These are phyloP conservation scores for Fusarium nurragi DNA, from an alignment of 2,329 filamentous ascomycete species.

Conservation along the genomic window DNA sequence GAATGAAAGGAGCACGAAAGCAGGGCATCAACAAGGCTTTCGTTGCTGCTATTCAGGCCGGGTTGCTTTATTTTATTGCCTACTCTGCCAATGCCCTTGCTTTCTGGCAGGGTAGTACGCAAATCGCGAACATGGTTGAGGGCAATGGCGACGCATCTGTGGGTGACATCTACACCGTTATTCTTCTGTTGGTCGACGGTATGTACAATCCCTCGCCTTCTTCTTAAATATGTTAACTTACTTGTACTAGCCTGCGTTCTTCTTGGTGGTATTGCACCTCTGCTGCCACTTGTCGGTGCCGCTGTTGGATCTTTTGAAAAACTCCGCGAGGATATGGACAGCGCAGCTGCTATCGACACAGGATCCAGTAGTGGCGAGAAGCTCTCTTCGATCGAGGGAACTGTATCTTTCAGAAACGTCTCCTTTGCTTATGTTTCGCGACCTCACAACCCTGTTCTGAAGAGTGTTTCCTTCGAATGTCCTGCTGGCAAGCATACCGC, in stretches of 20 bases:
- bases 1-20: slow-evolving; percentile 59
- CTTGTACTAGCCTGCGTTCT: slow-evolving; percentile 63
- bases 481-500: slow-evolving; percentile 63
- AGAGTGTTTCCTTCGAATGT: slow-evolving; percentile 57
- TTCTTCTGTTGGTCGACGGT: slow-evolving; percentile 71
- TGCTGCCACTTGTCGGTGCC: slow-evolving; percentile 68
- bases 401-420: slow-evolving; percentile 51
- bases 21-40: slow-evolving; percentile 68
- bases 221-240: slow-evolving; percentile 5
- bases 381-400: slow-evolving; percentile 55
- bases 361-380: slow-evolving; percentile 51
- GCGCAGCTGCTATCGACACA: slow-evolving; percentile 57
- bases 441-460: slow-evolving; percentile 54
- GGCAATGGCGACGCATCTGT: slow-evolving; percentile 51
- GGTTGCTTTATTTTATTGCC: slow-evolving; percentile 72
- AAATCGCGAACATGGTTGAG: slow-evolving; percentile 54
- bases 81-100: slow-evolving; percentile 73
- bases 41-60: slow-evolving; percentile 66
- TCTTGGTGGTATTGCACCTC: slow-evolving; percentile 69
- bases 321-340: slow-evolving; percentile 66
- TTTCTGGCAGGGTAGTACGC: slow-evolving; percentile 72
- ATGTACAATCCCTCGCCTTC: slow-evolving; percentile 21
- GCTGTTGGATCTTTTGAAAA: slow-evolving; percentile 68
- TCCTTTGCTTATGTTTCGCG: slow-evolving; percentile 58
- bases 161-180: slow-evolving; percentile 68